Evolutionary conservation across 1,284 basidiomycete genomes (phyloP).

Genomic region (Cutaneotrichosporon mucoides): DNA sequence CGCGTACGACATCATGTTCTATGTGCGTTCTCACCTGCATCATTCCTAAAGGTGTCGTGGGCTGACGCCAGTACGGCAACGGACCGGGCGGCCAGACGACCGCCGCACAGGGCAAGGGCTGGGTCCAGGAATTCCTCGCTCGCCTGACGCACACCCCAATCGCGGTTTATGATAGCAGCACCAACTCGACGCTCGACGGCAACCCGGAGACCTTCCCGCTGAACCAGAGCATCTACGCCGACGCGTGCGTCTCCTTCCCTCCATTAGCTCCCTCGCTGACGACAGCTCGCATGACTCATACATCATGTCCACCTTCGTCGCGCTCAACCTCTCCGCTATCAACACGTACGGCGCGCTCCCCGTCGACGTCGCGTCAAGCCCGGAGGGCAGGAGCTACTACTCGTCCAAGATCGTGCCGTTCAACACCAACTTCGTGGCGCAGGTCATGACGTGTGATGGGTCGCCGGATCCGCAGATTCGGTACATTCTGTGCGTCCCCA

Average conservation of each 20-base stretch:
- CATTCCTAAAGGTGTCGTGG: too few species aligned
- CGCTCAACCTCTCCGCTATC: conserved; percentile 62
- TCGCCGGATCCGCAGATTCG: conserved; percentile 38
- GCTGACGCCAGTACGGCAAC: conserved; percentile 4
- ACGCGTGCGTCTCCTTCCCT: conserved; percentile 22
- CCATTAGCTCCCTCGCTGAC: too few species aligned
- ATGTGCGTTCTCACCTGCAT: conserved; percentile 1
- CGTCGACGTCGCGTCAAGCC: background rate
- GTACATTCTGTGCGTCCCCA: conserved; percentile 41
- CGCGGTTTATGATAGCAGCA: conserved; percentile 62
- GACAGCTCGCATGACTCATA: conserved; percentile 55
- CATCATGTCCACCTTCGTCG: conserved; percentile 69
- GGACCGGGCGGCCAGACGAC: conserved; percentile 36
- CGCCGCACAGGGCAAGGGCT: conserved; percentile 77
- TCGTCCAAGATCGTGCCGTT: conserved; percentile 69
- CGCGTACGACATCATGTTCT: conserved; percentile 51
- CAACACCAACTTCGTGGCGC: conserved; percentile 54
- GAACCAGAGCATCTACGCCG: conserved; percentile 67
- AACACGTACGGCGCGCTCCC: conserved; percentile 24
- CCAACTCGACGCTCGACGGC: conserved; percentile 72
- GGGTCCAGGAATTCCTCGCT: conserved; percentile 73
- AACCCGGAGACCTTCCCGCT: conserved; percentile 72
- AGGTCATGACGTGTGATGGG: conserved; percentile 40
- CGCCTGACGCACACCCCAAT: conserved; percentile 73
- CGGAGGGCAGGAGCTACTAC: conserved; percentile 56